Evolutionary conservation across 371 early-diverging fungal genomes (phyloP).

Genomic region (Haplosporangium sp.): DNA sequence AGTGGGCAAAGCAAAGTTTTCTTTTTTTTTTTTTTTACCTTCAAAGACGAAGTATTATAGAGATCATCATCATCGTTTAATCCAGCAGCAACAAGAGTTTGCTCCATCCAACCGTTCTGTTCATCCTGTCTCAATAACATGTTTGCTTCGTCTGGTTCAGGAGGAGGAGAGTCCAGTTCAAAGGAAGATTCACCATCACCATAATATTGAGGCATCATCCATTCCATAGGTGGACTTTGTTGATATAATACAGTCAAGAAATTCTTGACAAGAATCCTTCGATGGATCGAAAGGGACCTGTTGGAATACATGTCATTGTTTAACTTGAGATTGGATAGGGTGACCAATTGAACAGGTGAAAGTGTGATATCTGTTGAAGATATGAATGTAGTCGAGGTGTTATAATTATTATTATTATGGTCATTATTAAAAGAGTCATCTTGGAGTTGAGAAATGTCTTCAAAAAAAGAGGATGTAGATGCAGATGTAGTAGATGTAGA

Average conservation of each 20-base stretch:
- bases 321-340: conserved; percentile 36
- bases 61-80: conserved; percentile 20
- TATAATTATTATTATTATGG: not conserved
- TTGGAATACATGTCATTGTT: conserved; percentile 34
- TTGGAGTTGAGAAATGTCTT: conserved; percentile 1
- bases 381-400: conserved; percentile 1
- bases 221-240: conserved; percentile 28
- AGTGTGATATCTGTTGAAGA: not conserved
- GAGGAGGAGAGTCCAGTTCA: not conserved
- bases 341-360: conserved; percentile 21
- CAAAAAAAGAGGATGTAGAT: not conserved
- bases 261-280: conserved; percentile 39
- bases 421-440: not conserved
- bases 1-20: no score
- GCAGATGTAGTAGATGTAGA: not conserved
- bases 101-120: conserved; percentile 51
- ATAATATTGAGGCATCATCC: conserved; percentile 1
- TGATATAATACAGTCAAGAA: conserved; percentile 34
- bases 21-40: not conserved
- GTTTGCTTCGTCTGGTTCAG: conserved; percentile 5
- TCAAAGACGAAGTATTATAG: not conserved
- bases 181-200: not conserved
- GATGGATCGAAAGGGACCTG: conserved; percentile 36
- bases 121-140: conserved; percentile 33
- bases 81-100: conserved; percentile 43